Evolutionary conservation across 495 filamentous ascomycete genomes (phyloP).

Genomic region (Lepraria neglecta): DNA sequence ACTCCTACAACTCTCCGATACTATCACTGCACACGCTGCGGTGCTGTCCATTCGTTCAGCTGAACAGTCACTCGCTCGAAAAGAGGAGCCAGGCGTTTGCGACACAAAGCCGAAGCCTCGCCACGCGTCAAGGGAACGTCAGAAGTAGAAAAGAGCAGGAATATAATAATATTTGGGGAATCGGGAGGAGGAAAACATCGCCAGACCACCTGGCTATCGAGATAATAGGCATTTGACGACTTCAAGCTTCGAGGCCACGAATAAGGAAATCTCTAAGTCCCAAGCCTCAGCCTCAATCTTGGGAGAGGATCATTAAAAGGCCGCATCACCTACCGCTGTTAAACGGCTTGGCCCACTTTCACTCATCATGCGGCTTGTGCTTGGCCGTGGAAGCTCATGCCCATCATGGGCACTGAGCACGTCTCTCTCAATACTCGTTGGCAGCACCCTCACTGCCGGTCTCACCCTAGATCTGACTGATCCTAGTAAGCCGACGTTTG

Average conservation of each 20-base stretch:
- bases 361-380: slow-evolving; percentile 12
- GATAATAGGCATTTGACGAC: background rate
- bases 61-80: slow-evolving; percentile 1
- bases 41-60: slow-evolving; percentile 10
- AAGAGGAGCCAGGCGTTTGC: background rate
- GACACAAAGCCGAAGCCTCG: background rate
- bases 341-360: background rate
- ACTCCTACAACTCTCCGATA: background rate
- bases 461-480: slow-evolving; percentile 23
- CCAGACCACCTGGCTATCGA: background rate
- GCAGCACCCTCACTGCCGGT: slow-evolving; percentile 16
- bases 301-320: background rate
- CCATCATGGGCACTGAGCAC: slow-evolving; percentile 16
- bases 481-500: slow-evolving; percentile 18
- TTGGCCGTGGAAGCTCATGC: background rate
- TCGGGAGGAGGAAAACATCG: background rate
- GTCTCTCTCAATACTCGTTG: slow-evolving; percentile 20
- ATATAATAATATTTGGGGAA: background rate
- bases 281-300: background rate
- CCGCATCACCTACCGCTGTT: background rate
- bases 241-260: background rate
- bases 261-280: background rate
- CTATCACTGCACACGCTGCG: background rate
- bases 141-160: background rate
- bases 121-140: background rate